Evolutionary conservation across 2,329 filamentous ascomycete genomes (phyloP), one percentile per base, ranked within the genome.

Genomic region (Fusarium humuli): DNA sequence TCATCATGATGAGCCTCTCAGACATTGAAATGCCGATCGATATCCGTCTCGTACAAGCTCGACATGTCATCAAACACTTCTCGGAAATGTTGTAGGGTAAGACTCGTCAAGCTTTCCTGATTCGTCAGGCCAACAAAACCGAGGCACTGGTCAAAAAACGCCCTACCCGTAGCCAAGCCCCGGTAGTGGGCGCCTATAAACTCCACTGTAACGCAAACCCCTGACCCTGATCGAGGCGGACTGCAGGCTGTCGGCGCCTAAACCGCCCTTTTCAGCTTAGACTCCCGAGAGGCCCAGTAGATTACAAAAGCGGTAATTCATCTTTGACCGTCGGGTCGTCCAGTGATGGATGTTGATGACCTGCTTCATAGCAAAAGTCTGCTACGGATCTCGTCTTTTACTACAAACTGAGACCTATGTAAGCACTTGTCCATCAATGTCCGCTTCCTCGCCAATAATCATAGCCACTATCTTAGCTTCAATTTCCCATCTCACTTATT

Each of bases 81-180:
- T 25, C 6, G 12, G 34, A 2, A 11, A 22, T 44, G 22, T n/a
- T 25, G 8, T 23, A 44, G 59, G 59, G 57, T 62, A 62, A 20
- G n/a, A 8, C 8, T 6, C 1, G 11, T 14, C 11, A 23, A 41
- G 8, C 10, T 23, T 49, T 22, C 20, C 44, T 50, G 34, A 60
- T 27, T 60, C 22, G 22, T 23, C 10, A 22, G 3, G 27, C 27
- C 34, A n/a, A 48, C 27, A 16, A 6, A 29, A 20, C 23, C 44
- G 25, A 13, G 18, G n/a, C 22, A 52, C 13, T 34, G 49, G 61
- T 42, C 23, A 29, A 42, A 48, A 16, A 61, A 44, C 41, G 62
- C 61, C 54, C 23, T 61, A 65, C 61, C 62, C 62, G 62, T 32
- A 60, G 46, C 62, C 46, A 61, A 54, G 47, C 13, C 34, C 34